Conservation (phyloP, 805 yeast species). For the Metschnikowia noctiluminum region DNA sequence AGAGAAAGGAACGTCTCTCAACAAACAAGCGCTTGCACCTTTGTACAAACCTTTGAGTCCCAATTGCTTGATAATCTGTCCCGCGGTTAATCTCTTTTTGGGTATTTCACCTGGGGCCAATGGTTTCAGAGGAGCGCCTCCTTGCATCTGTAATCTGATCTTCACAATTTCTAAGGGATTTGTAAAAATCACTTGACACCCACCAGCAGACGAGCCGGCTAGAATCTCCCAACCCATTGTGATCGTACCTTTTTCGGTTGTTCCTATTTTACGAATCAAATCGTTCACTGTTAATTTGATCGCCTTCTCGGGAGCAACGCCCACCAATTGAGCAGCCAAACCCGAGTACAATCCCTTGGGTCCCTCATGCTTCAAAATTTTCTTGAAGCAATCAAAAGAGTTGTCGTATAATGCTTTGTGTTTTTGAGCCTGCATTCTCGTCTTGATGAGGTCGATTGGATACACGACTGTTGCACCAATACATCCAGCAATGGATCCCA, state of each 20-base stretch:
- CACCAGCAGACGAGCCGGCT: conserved; percentile 95
- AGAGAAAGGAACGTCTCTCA: conserved; percentile 94
- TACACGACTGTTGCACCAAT: conserved; percentile 97
- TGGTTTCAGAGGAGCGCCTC: conserved; percentile 43
- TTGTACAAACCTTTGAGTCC: conserved; percentile 85
- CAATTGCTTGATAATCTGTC: conserved; percentile 69
- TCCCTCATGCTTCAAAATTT: conserved; percentile 77
- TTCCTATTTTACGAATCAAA: conserved; percentile 69
- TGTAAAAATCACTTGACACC: conserved; percentile 92
- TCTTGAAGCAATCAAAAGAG: conserved; percentile 81
- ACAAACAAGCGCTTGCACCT: conserved; percentile 86
- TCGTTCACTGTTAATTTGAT: conserved; percentile 94
- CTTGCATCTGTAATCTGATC: conserved; percentile 91
- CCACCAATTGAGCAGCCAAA: conserved; percentile 87
- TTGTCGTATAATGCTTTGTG: conserved; percentile 67
- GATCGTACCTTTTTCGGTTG: conserved; percentile 40
- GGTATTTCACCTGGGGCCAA: conserved; percentile 38
- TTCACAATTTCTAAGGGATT: conserved; percentile 95
- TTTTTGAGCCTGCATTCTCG: conserved; percentile 96
- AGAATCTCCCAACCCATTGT: conserved; percentile 63
- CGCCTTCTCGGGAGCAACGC: conserved; percentile 98
- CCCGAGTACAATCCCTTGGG: conserved; percentile 86
- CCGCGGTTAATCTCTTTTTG: conserved; percentile 49
- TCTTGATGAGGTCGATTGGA: conserved; percentile 93
- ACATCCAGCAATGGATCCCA: conserved; percentile 96